phyloP scores from a whole-genome alignment of 768 basidiomycete species.

The Serpula lacrymans region DNA sequence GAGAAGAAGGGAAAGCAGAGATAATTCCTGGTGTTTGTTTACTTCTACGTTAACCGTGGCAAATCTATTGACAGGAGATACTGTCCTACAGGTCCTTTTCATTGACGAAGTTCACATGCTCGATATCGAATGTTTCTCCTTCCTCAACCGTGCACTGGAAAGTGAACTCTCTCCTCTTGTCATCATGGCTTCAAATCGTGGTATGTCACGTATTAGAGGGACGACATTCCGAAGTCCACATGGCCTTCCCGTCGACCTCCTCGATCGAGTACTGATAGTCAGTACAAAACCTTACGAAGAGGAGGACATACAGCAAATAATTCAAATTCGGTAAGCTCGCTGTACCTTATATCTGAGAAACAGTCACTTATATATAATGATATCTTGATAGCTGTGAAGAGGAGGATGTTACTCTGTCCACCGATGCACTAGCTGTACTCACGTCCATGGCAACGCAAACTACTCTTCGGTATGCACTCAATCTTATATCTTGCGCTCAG shows the following conservation, averaged over 20 bases:
- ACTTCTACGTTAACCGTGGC: no score
- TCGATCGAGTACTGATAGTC: conserved; percentile 95
- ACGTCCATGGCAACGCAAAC: conserved; percentile 88
- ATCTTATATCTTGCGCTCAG: conserved; percentile 90
- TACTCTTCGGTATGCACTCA: conserved; percentile 90
- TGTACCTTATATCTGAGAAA: background rate
- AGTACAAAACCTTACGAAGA: conserved; percentile 83
- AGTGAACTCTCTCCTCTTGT: conserved; percentile 91
- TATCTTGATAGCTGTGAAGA: conserved; percentile 69
- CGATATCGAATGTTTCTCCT: conserved; percentile 99
- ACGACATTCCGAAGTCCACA: conserved; percentile 95
- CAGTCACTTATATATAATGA: conserved; percentile 4
- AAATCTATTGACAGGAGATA: background rate
- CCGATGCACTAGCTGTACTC: conserved; percentile 73
- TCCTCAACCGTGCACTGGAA: conserved; percentile 94
- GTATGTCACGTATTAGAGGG: conserved; percentile 91
- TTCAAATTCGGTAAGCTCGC: conserved; percentile 73
- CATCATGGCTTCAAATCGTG: conserved; percentile 97
- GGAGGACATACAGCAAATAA: conserved; percentile 87
- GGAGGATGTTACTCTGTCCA: conserved; percentile 84
- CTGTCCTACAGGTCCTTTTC: conserved; percentile 75
- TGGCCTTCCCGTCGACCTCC: conserved; percentile 89
- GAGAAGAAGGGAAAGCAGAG: conserved; percentile 97
- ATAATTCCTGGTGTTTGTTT: conserved; percentile 88
- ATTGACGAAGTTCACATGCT: conserved; percentile 99